Conservation (phyloP, 345 rosid species). For the Linum lewisii region DNA sequence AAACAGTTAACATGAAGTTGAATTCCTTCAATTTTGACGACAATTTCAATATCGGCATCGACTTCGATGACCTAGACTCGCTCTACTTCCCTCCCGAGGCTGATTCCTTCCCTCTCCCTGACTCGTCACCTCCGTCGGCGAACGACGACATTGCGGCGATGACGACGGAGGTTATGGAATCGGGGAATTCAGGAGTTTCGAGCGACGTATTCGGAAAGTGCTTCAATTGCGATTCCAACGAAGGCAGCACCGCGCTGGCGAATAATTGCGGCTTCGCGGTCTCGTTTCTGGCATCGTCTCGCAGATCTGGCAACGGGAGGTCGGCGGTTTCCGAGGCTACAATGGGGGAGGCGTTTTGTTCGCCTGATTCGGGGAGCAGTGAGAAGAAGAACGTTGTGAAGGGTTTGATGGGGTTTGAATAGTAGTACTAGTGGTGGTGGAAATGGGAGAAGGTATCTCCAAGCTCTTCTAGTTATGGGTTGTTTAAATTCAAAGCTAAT, state of each 20-base stretch:
- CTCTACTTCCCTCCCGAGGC: background rate
- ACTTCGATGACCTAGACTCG: background rate
- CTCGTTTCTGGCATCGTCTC: conserved; percentile 17
- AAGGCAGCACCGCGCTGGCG: conserved; percentile 8
- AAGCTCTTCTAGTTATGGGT: no score
- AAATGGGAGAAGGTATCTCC: no score
- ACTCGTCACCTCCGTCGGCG: background rate
- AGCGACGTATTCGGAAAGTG: no score
- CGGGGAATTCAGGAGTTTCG: no score
- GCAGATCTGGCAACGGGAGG: conserved; percentile 16
- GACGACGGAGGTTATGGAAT: conserved; percentile 4
- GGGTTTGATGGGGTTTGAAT: no score
- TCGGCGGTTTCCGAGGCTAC: conserved; percentile 9
- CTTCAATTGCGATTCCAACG: conserved; percentile 17
- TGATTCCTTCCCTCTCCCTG: background rate
- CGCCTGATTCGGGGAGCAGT: conserved; percentile 12
- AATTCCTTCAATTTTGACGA: background rate
- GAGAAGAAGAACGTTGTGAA: no score
- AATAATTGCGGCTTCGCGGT: background rate
- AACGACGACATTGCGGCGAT: no score
- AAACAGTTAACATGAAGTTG: no score
- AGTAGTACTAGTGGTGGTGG: no score
- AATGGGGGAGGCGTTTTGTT: background rate
- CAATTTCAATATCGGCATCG: background rate
- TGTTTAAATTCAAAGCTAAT: no score